Conservation (phyloP, 2,329 filamentous ascomycete genomes). For the Chalaropsis ovoidea region DNA sequence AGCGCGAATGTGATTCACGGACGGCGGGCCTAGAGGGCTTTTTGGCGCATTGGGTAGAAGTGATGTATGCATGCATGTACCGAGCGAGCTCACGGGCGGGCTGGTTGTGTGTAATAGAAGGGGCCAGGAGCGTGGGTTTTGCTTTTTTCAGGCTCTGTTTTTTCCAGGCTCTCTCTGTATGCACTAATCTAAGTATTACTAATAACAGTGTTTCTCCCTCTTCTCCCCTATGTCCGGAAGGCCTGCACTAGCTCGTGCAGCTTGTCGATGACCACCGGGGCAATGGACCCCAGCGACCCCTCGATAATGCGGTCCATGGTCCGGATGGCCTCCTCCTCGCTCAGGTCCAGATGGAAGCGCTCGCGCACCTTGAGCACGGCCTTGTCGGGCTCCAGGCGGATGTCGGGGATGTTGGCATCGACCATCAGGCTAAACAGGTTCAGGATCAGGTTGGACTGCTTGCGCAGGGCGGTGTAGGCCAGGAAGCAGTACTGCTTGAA, state of each 20-base stretch:
- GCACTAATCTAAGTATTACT: neutral
- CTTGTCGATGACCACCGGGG: slow-evolving; percentile 88
- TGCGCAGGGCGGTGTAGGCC: slow-evolving; percentile 81
- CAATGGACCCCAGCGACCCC: slow-evolving; percentile 78
- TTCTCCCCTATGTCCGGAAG: slow-evolving; percentile 55
- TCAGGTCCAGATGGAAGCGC: slow-evolving; percentile 81
- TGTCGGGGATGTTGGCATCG: slow-evolving; percentile 92
- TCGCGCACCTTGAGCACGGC: slow-evolving; percentile 92
- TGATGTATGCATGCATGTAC: no score
- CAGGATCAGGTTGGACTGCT: slow-evolving; percentile 80
- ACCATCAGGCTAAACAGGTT: slow-evolving; percentile 97
- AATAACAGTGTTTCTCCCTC: neutral
- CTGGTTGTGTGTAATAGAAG: neutral
- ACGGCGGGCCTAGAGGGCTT: slow-evolving; percentile 14
- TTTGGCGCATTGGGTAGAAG: neutral
- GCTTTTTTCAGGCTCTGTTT: no score
- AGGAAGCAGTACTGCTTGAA: slow-evolving; percentile 97
- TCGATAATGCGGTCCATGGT: slow-evolving; percentile 85
- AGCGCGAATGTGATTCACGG: slow-evolving; percentile 11
- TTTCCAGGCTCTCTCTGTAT: neutral
- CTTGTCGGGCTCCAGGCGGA: slow-evolving; percentile 83
- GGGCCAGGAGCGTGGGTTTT: no score
- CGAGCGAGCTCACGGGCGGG: no score
- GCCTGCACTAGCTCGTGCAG: slow-evolving; percentile 90
- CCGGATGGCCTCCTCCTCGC: slow-evolving; percentile 81